phyloP scores from a whole-genome alignment of 768 basidiomycete species.

The Cystobasidium onofrii region DNA sequence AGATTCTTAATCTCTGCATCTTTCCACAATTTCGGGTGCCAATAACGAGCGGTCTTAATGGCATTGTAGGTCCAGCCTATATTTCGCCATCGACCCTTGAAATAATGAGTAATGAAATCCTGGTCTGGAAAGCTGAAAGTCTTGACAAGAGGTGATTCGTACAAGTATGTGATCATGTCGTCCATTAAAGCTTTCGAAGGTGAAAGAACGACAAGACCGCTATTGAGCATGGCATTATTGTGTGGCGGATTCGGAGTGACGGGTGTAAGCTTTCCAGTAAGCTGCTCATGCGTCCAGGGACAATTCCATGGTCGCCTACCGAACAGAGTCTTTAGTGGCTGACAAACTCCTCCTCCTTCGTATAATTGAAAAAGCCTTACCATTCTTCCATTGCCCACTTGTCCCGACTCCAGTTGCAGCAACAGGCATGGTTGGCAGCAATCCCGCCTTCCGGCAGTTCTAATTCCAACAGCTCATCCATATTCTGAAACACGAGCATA shows the following conservation, averaged over 20 bases:
- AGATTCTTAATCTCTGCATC: constrained; percentile 77
- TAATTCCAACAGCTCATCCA: constrained; percentile 60
- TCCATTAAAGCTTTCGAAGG: constrained; percentile 59
- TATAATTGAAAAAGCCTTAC: constrained; percentile 49
- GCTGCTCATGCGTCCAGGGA: constrained; percentile 56
- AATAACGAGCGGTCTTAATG: constrained; percentile 66
- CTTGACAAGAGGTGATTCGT: constrained; percentile 53
- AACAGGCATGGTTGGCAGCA: constrained; percentile 80
- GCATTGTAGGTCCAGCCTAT: constrained; percentile 86
- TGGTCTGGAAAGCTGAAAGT: constrained; percentile 79
- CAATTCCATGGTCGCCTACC: constrained; percentile 86
- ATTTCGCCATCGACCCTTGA: constrained; percentile 52
- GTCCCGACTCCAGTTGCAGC: constrained; percentile 66
- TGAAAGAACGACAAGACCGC: constrained; percentile 73
- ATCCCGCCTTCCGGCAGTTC: constrained; percentile 61
- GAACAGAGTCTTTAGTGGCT: no score
- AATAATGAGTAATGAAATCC: constrained; percentile 74
- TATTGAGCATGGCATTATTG: constrained; percentile 76
- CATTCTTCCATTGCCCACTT: constrained; percentile 52
- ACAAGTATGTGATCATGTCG: constrained; percentile 55
- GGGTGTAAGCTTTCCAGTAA: constrained; percentile 48
- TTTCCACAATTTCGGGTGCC: constrained; percentile 67
- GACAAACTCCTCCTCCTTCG: no score
- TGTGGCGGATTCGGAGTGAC: constrained; percentile 54
- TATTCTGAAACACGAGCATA: constrained; percentile 73